Base-by-base conservation (phyloP, 768 basidiomycete species). In the Collybiopsis confluens region DNA sequence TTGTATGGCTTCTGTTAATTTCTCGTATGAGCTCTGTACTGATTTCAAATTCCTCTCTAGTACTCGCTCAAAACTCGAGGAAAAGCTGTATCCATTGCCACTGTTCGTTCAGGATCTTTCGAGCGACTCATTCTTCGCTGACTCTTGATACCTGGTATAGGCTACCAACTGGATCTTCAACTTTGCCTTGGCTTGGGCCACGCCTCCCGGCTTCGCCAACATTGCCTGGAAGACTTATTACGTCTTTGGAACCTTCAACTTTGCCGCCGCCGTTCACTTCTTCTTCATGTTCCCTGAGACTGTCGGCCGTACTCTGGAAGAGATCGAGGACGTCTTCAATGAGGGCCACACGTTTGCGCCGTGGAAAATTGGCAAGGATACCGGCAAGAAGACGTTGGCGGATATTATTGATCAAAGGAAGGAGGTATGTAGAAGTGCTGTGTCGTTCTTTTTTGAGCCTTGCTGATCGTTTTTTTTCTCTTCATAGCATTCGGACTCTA, bases 281-380 rank as follows among this genome's bases (percentile, higher is more conserved):
- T 72, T 85, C 62, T 89, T 90, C 77, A 85, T 85, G 77, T 90
- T 80, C 76, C 89, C 88, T 11, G 89, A 90, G 68, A 88, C 87
- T 2, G 82, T 82, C 13, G 82, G 82, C 3, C 76, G 86, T 0
- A 80, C 85, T 2, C 78, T 91, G 8, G 89, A 91, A 67, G 88
- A 91, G 66, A 77, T 90, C 38, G 89, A 91, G 63, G 88, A 84
- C 4, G 79, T 90, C 58, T 90, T 91, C 72, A 69, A 72, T 4
- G 79, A 83, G 59, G 86, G 86, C 0, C 81, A 90, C 59, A 64
- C 68, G 28, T 90, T 85, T 69, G 73, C 81, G 16, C 87, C 89
- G 4, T 90, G 89, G 88, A 78, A 76, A 56, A 77, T 88, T 57
- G 73, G 74, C 36, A 75, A 77, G 57, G 67, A 81, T 33, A 81